Percentiles rank a stretch among this genome's conserved stretches.
Evolutionary conservation across 1,139 yeast genomes (phyloP).

Genomic region (Hemisphaericaspora lyxosophila): DNA sequence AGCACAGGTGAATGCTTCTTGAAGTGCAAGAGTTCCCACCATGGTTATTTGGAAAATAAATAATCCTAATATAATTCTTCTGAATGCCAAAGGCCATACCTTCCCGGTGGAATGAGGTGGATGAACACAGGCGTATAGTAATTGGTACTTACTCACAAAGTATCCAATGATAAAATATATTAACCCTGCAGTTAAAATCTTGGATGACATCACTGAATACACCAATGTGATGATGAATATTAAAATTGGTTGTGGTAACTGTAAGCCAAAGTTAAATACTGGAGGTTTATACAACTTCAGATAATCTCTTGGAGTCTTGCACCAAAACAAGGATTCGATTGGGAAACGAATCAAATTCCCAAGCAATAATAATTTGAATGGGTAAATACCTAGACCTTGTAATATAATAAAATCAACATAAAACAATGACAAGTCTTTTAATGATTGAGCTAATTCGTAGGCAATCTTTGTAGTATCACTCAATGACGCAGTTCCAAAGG

Average conservation of each 20-base stretch:
- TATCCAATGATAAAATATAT: slow-evolving; percentile 62
- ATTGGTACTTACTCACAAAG: slow-evolving; percentile 65
- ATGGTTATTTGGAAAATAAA: slow-evolving; percentile 78
- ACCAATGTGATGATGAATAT: slow-evolving; percentile 61
- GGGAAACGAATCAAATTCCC: slow-evolving; percentile 65
- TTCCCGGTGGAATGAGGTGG: slow-evolving; percentile 72
- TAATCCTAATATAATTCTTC: slow-evolving; percentile 58
- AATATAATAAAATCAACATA: slow-evolving; percentile 79
- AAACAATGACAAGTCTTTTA: slow-evolving; percentile 68
- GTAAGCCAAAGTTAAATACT: slow-evolving; percentile 62
- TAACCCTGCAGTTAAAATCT: slow-evolving; percentile 62
- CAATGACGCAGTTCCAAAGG: slow-evolving; percentile 74
- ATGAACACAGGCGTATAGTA: slow-evolving; percentile 65
- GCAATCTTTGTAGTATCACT: slow-evolving; percentile 77
- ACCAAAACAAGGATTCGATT: slow-evolving; percentile 47
- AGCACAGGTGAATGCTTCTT: slow-evolving; percentile 76
- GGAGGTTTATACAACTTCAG: slow-evolving; percentile 53
- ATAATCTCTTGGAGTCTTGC: slow-evolving; percentile 61
- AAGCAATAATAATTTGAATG: slow-evolving; percentile 65
- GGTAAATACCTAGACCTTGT: slow-evolving; percentile 85
- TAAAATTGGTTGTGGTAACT: slow-evolving; percentile 64
- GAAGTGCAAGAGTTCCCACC: slow-evolving; percentile 83
- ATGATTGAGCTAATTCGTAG: slow-evolving; percentile 68
- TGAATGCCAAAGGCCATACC: slow-evolving; percentile 66
- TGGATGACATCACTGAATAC: slow-evolving; percentile 64